phyloP scores from a whole-genome alignment of 75 land plant genomes.

The Adiantum capillusveneris region DNA sequence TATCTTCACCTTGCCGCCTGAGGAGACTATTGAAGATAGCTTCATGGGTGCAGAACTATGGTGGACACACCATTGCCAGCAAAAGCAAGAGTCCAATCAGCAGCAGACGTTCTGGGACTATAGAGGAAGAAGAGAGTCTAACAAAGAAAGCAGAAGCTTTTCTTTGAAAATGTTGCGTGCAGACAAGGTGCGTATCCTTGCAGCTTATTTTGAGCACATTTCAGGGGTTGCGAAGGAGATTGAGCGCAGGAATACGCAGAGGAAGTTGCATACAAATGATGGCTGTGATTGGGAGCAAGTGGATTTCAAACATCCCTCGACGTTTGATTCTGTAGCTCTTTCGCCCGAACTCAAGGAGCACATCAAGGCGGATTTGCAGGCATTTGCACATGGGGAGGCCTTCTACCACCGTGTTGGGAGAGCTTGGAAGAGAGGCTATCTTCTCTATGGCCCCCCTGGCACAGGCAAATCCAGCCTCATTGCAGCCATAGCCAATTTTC shows the following conservation, averaged over 20 bases:
- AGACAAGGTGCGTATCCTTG: conserved; percentile 31
- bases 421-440: conserved; percentile 69
- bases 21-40: conserved; percentile 43
- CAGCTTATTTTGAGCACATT: conserved; percentile 42
- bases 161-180: conserved; percentile 47
- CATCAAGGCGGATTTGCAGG: conserved; percentile 35
- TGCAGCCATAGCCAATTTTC: conserved; percentile 62
- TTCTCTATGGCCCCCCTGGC: conserved; percentile 64
- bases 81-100: conserved; percentile 15
- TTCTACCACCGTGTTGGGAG: conserved; percentile 51
- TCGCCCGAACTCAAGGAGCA: conserved; percentile 33
- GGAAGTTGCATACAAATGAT: conserved; percentile 41
- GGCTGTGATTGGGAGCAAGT: conserved; percentile 43
- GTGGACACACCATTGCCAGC: conserved; percentile 62
- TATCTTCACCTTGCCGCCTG: conserved; percentile 41
- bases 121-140: conserved; percentile 20
- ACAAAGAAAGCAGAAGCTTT: conserved; percentile 51
- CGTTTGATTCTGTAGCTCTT: conserved; percentile 56
- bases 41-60: conserved; percentile 45
- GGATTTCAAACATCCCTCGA: conserved; percentile 60
- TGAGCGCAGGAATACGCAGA: conserved; percentile 48
- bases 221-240: conserved; percentile 34
- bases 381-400: conserved; percentile 33
- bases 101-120: neutral
- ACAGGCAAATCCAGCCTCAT: conserved; percentile 62